These are phyloP conservation scores for Tolypocladium nubicola DNA, from an alignment of 2,329 filamentous ascomycete species.

Conservation along the genomic window DNA sequence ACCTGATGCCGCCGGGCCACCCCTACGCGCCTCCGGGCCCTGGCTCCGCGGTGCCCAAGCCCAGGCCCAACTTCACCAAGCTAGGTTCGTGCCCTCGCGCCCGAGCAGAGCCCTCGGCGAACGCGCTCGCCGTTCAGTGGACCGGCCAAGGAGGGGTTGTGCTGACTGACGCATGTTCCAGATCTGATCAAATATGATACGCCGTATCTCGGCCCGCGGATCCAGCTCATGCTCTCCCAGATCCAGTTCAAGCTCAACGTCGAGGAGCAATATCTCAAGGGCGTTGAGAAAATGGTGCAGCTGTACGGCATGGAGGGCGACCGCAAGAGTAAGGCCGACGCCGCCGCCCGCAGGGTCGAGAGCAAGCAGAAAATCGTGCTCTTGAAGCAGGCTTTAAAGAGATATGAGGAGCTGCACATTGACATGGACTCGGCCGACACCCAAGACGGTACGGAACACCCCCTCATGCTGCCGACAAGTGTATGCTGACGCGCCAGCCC, in stretches of 20 bases:
- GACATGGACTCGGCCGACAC: slow-evolving; percentile 74
- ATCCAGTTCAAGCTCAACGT: slow-evolving; percentile 98
- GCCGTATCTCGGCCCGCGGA: slow-evolving; percentile 86
- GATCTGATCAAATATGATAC: slow-evolving; percentile 99
- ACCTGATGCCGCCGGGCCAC: slow-evolving; percentile 70
- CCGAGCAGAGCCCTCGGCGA: neutral
- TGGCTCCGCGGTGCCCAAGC: slow-evolving; percentile 56
- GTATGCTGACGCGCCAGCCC: slow-evolving; percentile 9
- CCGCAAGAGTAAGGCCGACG: slow-evolving; percentile 88
- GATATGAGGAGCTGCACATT: slow-evolving; percentile 95
- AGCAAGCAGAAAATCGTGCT: slow-evolving; percentile 97
- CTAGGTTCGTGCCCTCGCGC: slow-evolving; percentile 54
- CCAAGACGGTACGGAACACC: slow-evolving; percentile 54
- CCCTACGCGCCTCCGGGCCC: slow-evolving; percentile 65
- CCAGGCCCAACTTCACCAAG: slow-evolving; percentile 87
- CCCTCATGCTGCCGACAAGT: neutral
- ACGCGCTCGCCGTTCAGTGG: neutral
- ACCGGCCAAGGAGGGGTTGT: neutral
- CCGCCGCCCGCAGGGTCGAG: slow-evolving; percentile 79
- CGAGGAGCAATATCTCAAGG: slow-evolving; percentile 97
- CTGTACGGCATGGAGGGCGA: slow-evolving; percentile 96
- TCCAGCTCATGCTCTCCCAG: slow-evolving; percentile 97
- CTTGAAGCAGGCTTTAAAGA: slow-evolving; percentile 86
- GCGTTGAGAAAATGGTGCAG: slow-evolving; percentile 98
- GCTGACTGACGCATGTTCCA: slow-evolving; percentile 23